Evolutionary conservation across 352 stramenopile genomes (phyloP).

Genomic region (Globisporangium paddicum): DNA sequence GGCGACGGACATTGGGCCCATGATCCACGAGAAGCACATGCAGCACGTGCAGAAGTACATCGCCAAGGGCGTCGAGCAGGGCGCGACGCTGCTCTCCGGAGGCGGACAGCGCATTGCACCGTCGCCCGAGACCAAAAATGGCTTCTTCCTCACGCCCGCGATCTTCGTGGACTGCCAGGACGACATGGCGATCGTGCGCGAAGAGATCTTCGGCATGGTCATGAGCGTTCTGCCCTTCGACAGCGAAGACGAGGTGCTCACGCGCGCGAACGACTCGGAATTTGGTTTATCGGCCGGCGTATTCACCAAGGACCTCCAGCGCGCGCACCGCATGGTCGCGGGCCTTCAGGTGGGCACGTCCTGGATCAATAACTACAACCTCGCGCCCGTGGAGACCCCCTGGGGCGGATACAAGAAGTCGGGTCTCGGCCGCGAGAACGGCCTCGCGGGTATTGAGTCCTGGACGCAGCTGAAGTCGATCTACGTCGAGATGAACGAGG

Average conservation of each 20-base stretch:
- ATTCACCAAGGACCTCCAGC: slow-evolving; percentile 81
- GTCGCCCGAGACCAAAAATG: slow-evolving; percentile 39
- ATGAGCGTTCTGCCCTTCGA: slow-evolving; percentile 78
- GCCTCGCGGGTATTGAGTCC: slow-evolving; percentile 71
- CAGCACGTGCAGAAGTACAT: slow-evolving; percentile 72
- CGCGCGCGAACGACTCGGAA: slow-evolving; percentile 73
- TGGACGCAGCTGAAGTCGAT: slow-evolving; percentile 92
- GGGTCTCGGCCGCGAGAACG: slow-evolving; percentile 92
- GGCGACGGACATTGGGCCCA: slow-evolving; percentile 79
- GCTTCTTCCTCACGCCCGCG: slow-evolving; percentile 87
- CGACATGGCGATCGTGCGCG: slow-evolving; percentile 84
- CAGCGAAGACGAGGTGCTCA: slow-evolving; percentile 66
- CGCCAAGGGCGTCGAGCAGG: slow-evolving; percentile 42
- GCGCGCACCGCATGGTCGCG: slow-evolving; percentile 65
- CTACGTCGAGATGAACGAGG: slow-evolving; percentile 79
- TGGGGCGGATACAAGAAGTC: slow-evolving; percentile 92
- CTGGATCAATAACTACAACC: slow-evolving; percentile 91
- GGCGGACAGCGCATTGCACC: slow-evolving; percentile 53
- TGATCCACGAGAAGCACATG: slow-evolving; percentile 85
- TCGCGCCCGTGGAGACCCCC: slow-evolving; percentile 77
- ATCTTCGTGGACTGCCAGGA: slow-evolving; percentile 88
- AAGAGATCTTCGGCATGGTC: slow-evolving; percentile 86
- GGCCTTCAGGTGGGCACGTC: slow-evolving; percentile 73
- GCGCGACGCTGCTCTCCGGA: slow-evolving; percentile 52
- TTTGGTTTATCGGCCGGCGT: slow-evolving; percentile 83